Percentiles rank a stretch among this genome's conserved stretches.
Evolutionary conservation across 345 rosid species (phyloP).

Genomic region (Clarkia xantiana): DNA sequence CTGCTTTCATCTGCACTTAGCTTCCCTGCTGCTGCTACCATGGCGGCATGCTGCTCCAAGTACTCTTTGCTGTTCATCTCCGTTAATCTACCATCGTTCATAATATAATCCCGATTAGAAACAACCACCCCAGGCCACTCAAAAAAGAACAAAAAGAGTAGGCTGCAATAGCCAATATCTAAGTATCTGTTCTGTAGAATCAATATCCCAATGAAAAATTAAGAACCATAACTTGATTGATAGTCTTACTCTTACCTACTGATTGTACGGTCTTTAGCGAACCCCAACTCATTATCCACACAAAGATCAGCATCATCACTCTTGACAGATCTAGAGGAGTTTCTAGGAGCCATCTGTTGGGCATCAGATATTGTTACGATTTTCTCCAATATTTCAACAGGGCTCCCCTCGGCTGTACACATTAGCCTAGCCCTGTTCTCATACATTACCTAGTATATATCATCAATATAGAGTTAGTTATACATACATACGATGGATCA

Average conservation of each 20-base stretch:
- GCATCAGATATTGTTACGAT: constrained; percentile 74
- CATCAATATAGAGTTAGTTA: neutral
- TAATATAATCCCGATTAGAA: neutral
- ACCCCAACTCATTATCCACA: constrained; percentile 89
- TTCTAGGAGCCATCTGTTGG: constrained; percentile 58
- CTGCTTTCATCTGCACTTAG: constrained; percentile 13
- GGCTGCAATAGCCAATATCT: too few species aligned
- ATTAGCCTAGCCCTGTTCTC: constrained; percentile 70
- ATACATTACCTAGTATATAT: constrained; percentile 63
- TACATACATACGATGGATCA: too few species aligned
- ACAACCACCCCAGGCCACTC: neutral
- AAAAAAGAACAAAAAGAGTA: too few species aligned
- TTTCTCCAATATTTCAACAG: constrained; percentile 51
- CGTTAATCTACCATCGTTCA: constrained; percentile 39
- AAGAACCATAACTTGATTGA: neutral
- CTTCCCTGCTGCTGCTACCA: constrained; percentile 15
- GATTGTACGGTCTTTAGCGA: constrained; percentile 93
- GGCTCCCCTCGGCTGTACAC: constrained; percentile 84
- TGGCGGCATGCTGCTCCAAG: constrained; percentile 54
- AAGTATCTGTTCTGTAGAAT: too few species aligned
- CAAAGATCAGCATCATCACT: constrained; percentile 71
- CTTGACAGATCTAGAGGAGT: constrained; percentile 68
- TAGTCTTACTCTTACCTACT: constrained; percentile 62
- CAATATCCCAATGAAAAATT: neutral
- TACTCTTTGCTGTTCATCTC: constrained; percentile 97